phyloP scores from a whole-genome alignment of 306 rosid genomes.

The Rosa multiflora region DNA sequence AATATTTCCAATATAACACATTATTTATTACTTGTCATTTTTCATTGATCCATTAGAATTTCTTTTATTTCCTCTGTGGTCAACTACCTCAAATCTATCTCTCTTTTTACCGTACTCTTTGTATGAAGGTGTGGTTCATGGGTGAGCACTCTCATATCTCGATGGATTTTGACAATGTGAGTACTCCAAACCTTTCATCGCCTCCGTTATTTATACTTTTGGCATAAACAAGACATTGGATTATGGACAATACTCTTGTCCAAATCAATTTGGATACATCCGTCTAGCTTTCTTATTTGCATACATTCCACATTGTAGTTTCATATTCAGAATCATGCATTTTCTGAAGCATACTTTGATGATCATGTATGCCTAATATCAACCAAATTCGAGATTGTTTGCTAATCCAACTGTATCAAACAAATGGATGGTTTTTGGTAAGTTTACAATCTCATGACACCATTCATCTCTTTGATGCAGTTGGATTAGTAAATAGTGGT shows the following conservation, averaged over 20 bases:
- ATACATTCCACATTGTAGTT: background rate
- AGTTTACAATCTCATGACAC: background rate
- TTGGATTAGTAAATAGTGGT: background rate
- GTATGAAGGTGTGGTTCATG: slow-evolving; percentile 81
- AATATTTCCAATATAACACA: background rate
- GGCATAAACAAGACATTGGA: slow-evolving; percentile 15
- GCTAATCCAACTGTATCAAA: background rate
- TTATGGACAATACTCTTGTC: background rate
- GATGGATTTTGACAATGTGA: slow-evolving; percentile 83
- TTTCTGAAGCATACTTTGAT: background rate
- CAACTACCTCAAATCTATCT: slow-evolving; percentile 14
- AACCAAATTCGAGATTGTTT: background rate
- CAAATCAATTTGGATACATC: background rate
- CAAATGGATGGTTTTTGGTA: background rate
- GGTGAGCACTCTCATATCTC: slow-evolving; percentile 90
- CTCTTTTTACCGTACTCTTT: slow-evolving; percentile 17
- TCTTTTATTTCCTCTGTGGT: slow-evolving; percentile 9
- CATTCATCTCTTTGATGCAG: background rate
- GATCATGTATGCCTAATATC: background rate
- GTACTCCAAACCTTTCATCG: slow-evolving; percentile 31
- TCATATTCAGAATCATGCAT: background rate
- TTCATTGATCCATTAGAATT: background rate
- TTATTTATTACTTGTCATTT: slow-evolving; percentile 4
- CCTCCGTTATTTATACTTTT: slow-evolving; percentile 21
- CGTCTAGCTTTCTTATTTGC: background rate